Percentiles rank a stretch among this genome's conserved stretches.
Conservation (phyloP, 306 rosid genomes). For the Datisca glomerata region DNA sequence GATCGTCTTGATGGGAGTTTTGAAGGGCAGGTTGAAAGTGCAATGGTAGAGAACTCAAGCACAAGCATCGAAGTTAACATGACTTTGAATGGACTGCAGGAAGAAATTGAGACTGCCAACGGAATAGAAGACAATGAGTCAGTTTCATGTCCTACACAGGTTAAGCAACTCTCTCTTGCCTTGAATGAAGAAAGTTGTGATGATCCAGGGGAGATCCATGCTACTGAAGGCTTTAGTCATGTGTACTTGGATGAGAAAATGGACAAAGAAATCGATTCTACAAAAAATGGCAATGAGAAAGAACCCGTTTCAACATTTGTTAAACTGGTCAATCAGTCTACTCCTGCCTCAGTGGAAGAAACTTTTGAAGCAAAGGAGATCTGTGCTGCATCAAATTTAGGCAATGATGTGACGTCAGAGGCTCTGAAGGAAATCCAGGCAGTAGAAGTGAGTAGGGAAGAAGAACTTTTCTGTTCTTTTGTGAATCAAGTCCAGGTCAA, state of each 20-base stretch:
- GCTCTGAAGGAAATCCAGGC: constrained; percentile 6
- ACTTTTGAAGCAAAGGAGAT: constrained; percentile 13
- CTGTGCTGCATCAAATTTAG: constrained; percentile 11
- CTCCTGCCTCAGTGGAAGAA: constrained; percentile 11
- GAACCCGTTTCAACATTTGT: constrained; percentile 6
- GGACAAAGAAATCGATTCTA: constrained; percentile 13
- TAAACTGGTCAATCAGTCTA: background rate
- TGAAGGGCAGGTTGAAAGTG: constrained; percentile 7
- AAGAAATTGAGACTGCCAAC: constrained; percentile 18
- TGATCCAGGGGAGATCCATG: background rate
- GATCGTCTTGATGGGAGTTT: constrained; percentile 2
- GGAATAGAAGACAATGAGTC: constrained; percentile 8
- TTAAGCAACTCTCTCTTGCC: constrained; percentile 1
- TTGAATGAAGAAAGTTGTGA: constrained; percentile 4
- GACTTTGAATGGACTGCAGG: constrained; percentile 20
- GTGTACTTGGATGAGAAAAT: constrained; percentile 2
- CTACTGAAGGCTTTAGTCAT: constrained; percentile 4
- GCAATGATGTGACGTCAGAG: constrained; percentile 2
- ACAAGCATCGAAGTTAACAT: constrained; percentile 13
- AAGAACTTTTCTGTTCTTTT: constrained; percentile 11
- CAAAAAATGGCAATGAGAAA: constrained; percentile 7
- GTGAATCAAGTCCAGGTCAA: constrained; percentile 13
- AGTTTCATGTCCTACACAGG: constrained; percentile 7
- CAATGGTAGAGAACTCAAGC: constrained; percentile 17
- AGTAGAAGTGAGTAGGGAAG: background rate